Conservation (phyloP, 169 alveolate species). For the Plasmodium fragile region DNA sequence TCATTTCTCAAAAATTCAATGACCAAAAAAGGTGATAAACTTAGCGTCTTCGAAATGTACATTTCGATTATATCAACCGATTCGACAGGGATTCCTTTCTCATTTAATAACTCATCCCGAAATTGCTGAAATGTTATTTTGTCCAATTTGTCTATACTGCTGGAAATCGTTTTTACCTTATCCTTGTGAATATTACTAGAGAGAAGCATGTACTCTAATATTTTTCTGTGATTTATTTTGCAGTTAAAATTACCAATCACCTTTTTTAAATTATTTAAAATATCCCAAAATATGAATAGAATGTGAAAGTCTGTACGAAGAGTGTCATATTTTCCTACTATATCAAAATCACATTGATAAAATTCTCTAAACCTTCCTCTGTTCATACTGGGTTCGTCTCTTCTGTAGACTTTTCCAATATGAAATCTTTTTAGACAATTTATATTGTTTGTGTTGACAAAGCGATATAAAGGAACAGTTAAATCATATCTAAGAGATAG, state of each 20-base stretch:
- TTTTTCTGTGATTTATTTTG: conserved; percentile 93
- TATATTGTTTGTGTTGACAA: conserved; percentile 91
- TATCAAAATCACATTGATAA: conserved; percentile 98
- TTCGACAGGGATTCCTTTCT: conserved; percentile 91
- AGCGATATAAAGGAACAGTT: conserved; percentile 98
- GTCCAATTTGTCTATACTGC: conserved; percentile 97
- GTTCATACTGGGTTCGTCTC: conserved; percentile 97
- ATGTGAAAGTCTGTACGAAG: conserved; percentile 97
- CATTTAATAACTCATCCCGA: conserved; percentile 91
- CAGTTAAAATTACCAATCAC: conserved; percentile 90
- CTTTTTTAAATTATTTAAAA: conserved; percentile 84
- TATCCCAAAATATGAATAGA: conserved; percentile 91
- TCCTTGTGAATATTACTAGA: conserved; percentile 91
- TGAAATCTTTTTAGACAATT: conserved; percentile 95
- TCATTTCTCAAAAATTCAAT: conserved; percentile 83
- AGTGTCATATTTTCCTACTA: conserved; percentile 93
- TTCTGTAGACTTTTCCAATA: conserved; percentile 96
- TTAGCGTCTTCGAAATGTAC: conserved; percentile 89
- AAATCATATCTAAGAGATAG: conserved; percentile 96
- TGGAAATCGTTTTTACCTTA: conserved; percentile 92
- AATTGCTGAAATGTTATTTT: conserved; percentile 96
- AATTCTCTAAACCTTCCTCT: conserved; percentile 98
- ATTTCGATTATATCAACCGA: conserved; percentile 88
- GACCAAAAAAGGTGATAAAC: conserved; percentile 83
- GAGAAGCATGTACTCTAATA: conserved; percentile 93